Conservation (phyloP, 73 alveolate species). For the Tetrahymena elliotti region DNA sequence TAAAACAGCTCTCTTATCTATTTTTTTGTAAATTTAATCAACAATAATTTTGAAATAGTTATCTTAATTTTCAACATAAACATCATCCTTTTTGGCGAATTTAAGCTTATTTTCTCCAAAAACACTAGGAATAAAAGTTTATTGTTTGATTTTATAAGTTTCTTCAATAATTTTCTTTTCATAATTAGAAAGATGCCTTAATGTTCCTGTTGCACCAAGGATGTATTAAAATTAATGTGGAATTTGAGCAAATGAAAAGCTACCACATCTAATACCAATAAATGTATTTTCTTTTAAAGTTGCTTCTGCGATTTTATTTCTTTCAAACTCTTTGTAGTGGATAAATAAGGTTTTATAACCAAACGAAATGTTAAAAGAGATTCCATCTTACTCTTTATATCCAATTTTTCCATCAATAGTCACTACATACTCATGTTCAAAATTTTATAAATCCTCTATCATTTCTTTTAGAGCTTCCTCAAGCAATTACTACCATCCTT, state of each 20-base stretch:
- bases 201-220: conserved; percentile 32
- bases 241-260: conserved; percentile 9
- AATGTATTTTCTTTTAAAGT: not conserved
- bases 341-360: conserved; percentile 38
- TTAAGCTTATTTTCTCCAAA: conserved; percentile 4
- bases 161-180: not conserved
- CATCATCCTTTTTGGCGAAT: not conserved
- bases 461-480: conserved; percentile 1
- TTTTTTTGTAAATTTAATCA: not conserved
- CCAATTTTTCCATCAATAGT: conserved; percentile 4
- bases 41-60: not conserved
- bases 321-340: not conserved
- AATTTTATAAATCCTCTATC: not conserved
- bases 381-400: conserved; percentile 3
- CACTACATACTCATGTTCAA: not conserved
- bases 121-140: conserved; percentile 23
- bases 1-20: not conserved
- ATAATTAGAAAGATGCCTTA: not conserved
- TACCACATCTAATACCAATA: not conserved
- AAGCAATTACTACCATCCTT: not conserved
- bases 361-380: not conserved
- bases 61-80: not conserved
- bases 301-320: not conserved
- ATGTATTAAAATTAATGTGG: not conserved
- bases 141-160: not conserved